Conservation (phyloP, 1,284 basidiomycete genomes). For the Phaffia rhodozyma region DNA sequence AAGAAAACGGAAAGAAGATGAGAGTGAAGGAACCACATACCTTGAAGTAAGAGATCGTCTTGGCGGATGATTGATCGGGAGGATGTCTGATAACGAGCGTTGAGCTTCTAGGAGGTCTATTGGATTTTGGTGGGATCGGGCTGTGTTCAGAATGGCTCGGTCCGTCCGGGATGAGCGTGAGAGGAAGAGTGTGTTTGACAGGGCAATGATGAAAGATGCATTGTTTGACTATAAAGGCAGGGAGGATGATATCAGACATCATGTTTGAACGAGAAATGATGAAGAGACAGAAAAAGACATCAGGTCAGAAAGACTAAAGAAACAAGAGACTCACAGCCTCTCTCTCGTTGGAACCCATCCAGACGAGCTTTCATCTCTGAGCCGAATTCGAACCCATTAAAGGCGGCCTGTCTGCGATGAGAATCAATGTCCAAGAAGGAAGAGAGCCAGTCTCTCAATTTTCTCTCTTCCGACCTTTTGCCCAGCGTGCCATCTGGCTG, state of each 20-base stretch:
- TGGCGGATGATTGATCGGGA: conserved; percentile 11
- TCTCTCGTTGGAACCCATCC: conserved; percentile 16
- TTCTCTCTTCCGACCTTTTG: conserved; percentile 15
- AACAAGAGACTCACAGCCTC: conserved; percentile 7
- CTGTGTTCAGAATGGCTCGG: not conserved
- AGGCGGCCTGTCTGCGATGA: conserved; percentile 37
- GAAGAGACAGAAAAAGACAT: not conserved
- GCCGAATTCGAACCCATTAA: conserved; percentile 33
- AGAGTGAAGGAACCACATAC: not conserved
- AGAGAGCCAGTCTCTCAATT: conserved; percentile 35
- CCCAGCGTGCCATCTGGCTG: conserved; percentile 14
- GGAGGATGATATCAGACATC: not conserved
- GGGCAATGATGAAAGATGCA: conserved; percentile 39
- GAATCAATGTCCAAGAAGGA: conserved; percentile 41
- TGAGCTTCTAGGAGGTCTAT: not conserved
- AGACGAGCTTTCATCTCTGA: conserved; percentile 23
- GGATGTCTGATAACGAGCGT: conserved; percentile 10
- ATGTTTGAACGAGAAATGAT: not conserved
- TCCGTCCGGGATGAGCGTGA: conserved; percentile 22
- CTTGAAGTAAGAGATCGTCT: conserved; percentile 17
- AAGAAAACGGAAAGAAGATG: not conserved
- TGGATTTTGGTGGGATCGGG: not conserved
- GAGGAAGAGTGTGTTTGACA: conserved; percentile 39
- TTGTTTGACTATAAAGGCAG: conserved; percentile 37
- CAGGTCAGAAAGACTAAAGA: too few relatives aligned